A percentile compares a stretch with the other conserved stretches of the same genome.
Conservation (phyloP, 768 basidiomycete species). For the Gymnopilus junonius region DNA sequence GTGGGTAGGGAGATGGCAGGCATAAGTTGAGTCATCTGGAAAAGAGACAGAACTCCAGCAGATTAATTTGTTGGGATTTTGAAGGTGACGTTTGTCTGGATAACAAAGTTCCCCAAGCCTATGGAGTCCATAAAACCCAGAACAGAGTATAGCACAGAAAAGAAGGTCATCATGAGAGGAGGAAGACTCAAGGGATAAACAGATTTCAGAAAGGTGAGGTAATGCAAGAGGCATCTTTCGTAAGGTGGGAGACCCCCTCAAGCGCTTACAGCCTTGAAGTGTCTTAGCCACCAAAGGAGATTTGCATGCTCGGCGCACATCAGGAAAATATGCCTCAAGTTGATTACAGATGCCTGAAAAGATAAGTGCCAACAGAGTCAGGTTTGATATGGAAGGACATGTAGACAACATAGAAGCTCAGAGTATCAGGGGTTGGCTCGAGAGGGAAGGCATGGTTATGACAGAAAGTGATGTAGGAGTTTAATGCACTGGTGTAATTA, state of each 20-base stretch:
- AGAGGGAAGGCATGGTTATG: neutral
- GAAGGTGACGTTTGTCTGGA: neutral
- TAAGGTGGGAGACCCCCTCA: neutral
- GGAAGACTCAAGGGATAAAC: neutral
- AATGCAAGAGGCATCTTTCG: conserved; percentile 33
- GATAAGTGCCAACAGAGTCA: no score
- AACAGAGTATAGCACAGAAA: neutral
- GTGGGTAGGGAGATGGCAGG: conserved; percentile 31
- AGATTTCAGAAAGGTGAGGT: conserved; percentile 11
- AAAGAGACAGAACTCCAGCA: conserved; percentile 13
- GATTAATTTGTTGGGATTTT: conserved; percentile 18
- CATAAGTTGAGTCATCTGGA: neutral
- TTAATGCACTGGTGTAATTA: conserved; percentile 27
- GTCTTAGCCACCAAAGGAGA: no score
- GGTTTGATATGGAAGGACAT: no score
- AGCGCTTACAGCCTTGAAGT: neutral
- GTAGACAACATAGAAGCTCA: no score
- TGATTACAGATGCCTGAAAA: conserved; percentile 3
- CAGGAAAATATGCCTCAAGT: no score
- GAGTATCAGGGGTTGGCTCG: no score
- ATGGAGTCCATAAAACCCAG: neutral
- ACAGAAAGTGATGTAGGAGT: conserved; percentile 27
- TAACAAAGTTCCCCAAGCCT: neutral
- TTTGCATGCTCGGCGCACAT: no score
- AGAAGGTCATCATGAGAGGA: neutral